Percentiles rank a stretch among this genome's conserved stretches.
Conservation (phyloP, 2,329 filamentous ascomycete genomes). For the Colletotrichum theobromicola region DNA sequence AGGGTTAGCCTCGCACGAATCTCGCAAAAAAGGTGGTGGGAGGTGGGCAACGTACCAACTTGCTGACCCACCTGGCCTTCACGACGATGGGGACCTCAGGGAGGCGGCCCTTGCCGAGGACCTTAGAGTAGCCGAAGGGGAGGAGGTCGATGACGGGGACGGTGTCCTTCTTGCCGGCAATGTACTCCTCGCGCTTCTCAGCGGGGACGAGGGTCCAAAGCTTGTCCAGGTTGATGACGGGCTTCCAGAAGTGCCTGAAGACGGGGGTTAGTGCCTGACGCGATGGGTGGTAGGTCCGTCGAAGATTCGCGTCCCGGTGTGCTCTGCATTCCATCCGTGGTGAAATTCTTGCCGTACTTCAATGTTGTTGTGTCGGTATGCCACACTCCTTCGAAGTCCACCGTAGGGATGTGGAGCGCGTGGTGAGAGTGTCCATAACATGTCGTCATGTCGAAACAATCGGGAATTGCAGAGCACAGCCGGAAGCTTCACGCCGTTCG, state of each 20-base stretch:
- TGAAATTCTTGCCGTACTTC: not conserved
- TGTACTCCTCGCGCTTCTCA: slow-evolving; percentile 93
- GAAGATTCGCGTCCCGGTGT: not conserved
- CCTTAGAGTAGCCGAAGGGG: slow-evolving; percentile 96
- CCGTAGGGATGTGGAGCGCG: not conserved
- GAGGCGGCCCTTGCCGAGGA: slow-evolving; percentile 97
- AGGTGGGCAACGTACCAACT: slow-evolving; percentile 53
- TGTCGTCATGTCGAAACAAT: not conserved
- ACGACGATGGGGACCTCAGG: slow-evolving; percentile 94
- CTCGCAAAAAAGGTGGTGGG: too few species aligned
- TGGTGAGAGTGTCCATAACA: not conserved
- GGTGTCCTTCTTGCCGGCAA: slow-evolving; percentile 85
- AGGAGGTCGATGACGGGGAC: slow-evolving; percentile 98
- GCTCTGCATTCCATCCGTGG: not conserved
- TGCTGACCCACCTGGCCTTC: slow-evolving; percentile 92
- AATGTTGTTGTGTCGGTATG: not conserved
- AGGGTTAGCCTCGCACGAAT: not conserved
- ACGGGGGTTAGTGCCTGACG: not conserved
- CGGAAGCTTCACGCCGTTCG: not conserved
- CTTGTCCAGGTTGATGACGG: slow-evolving; percentile 99
- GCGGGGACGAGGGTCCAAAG: slow-evolving; percentile 94
- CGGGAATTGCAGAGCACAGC: not conserved
- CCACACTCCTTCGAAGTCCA: not conserved
- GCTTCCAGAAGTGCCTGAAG: slow-evolving; percentile 90
- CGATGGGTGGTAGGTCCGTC: not conserved